Conservation (phyloP, 1,284 basidiomycete genomes). For the Malassezia furfur region DNA sequence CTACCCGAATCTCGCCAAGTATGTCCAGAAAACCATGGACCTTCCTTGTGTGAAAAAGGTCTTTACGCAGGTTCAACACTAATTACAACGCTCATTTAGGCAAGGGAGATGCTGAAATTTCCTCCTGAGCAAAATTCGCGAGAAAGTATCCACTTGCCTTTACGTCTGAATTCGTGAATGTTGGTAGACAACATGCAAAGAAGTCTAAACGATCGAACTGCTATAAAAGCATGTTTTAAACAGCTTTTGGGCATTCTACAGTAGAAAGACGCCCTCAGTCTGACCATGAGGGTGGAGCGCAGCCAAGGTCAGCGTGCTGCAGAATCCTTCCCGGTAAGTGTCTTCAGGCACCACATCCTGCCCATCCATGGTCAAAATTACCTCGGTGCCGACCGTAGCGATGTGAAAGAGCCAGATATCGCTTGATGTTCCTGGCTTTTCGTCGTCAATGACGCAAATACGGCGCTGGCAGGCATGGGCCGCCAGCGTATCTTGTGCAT, state of each 20-base stretch:
- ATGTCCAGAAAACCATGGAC: too few relatives aligned
- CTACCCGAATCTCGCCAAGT: neutral
- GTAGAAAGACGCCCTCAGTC: neutral
- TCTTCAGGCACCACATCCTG: slow-evolving; percentile 21
- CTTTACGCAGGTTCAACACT: too few relatives aligned
- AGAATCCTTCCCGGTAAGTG: slow-evolving; percentile 26
- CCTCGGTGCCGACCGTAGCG: slow-evolving; percentile 29
- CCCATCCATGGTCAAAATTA: slow-evolving; percentile 26
- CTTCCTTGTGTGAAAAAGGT: too few relatives aligned
- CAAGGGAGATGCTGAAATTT: too few relatives aligned
- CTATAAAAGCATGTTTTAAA: too few relatives aligned
- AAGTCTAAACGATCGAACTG: too few relatives aligned
- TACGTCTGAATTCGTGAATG: too few relatives aligned
- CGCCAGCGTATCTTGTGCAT: slow-evolving; percentile 22
- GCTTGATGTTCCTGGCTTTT: slow-evolving; percentile 5
- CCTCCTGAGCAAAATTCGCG: too few relatives aligned
- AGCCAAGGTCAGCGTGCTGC: slow-evolving; percentile 26
- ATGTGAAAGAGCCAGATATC: slow-evolving; percentile 25
- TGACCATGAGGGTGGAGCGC: neutral
- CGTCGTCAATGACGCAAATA: slow-evolving; percentile 24
- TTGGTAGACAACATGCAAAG: too few relatives aligned
- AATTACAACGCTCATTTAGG: too few relatives aligned
- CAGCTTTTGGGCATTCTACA: neutral
- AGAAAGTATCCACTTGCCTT: too few relatives aligned
- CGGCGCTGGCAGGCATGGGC: slow-evolving; percentile 27